Base-by-base conservation (phyloP, 768 basidiomycete species). In the Cystobasidium tubakii region DNA sequence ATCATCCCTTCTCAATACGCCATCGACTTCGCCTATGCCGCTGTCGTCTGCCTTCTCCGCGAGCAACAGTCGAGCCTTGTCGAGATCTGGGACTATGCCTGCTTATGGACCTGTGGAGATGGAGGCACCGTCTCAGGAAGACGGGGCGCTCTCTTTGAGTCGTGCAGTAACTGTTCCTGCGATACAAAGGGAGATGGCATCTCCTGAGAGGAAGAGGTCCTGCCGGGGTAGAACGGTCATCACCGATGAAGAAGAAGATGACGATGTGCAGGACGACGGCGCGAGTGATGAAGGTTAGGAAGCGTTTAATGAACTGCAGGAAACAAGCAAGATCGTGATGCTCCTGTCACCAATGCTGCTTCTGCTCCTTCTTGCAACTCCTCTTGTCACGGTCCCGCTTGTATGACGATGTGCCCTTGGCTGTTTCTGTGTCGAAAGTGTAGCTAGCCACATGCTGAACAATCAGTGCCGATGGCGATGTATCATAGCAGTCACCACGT, bases 121-220 rank as follows among this genome's bases (percentile, higher is more conserved):
- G 39, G 39, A 39, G 7, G 39, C 15, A 6, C 7, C 39, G 15
- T 6, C 39, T 15, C 39, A 50, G 21, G 46, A 21, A 9, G 46
- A n/a, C 3, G 21, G 10, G 21, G 12, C 46, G 12, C n/a, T 3
- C 7, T 9, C 3, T 9, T 3, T n/a, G 3, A 17, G 15, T 50
- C 46, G 33, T 60, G 15, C 6, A 3, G 4, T 60, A 12, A 9
- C 33, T 15, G 29, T 60, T 31, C 57, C 57, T 15, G 29, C 57
- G 9, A 60, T 60, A 60, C 57, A 60, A 25, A 60, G 57, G 57
- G 57, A 60, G 27, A 60, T 60, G 57, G 7, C 57, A 15, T 60
- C 57, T 3, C 63, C 63, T 4, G 63, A 65, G 63, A 65, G 63
- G 34, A 65, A 65, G 39, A 12, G 43, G 39, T 31, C 63, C 3